phyloP scores from a whole-genome alignment of 257 asterid species.

The Rehmannia glutinosa region DNA sequence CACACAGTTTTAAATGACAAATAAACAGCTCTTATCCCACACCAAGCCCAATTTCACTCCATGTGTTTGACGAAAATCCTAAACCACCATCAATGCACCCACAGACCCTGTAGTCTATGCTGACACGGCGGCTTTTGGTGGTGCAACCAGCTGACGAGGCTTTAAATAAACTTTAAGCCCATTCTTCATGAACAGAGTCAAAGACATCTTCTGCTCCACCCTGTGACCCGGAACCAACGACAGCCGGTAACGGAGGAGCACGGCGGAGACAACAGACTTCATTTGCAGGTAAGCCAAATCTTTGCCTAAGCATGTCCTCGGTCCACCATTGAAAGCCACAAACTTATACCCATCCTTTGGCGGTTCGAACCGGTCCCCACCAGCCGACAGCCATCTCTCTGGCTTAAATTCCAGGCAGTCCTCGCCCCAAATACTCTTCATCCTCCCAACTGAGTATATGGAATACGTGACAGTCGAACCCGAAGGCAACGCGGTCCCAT shows the following conservation, averaged over 20 bases:
- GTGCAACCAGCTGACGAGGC: conserved; percentile 44
- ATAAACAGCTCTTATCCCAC: no score
- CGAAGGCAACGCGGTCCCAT: conserved; percentile 60
- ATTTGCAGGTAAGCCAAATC: conserved; percentile 85
- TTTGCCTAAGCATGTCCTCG: conserved; percentile 82
- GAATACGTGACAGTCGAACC: conserved; percentile 87
- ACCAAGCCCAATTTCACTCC: no score
- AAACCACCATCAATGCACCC: no score
- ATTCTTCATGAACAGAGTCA: conserved; percentile 73
- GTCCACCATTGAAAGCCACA: conserved; percentile 79
- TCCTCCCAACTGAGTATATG: conserved; percentile 71
- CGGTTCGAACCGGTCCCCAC: conserved; percentile 59
- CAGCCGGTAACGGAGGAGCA: conserved; percentile 69
- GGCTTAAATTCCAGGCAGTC: conserved; percentile 86
- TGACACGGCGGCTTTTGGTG: conserved; percentile 28
- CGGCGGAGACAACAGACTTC: conserved; percentile 86
- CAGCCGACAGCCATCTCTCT: conserved; percentile 69
- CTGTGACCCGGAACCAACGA: conserved; percentile 62
- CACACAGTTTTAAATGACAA: no score
- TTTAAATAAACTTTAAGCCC: conserved; percentile 53
- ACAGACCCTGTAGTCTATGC: conserved; percentile 17
- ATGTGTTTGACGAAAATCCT: no score
- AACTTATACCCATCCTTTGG: conserved; percentile 62
- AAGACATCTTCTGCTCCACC: conserved; percentile 84
- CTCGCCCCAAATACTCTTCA: conserved; percentile 75